Evolutionary conservation across 2,329 filamentous ascomycete genomes (phyloP).

Genomic region (Colletotrichum cuscutae): DNA sequence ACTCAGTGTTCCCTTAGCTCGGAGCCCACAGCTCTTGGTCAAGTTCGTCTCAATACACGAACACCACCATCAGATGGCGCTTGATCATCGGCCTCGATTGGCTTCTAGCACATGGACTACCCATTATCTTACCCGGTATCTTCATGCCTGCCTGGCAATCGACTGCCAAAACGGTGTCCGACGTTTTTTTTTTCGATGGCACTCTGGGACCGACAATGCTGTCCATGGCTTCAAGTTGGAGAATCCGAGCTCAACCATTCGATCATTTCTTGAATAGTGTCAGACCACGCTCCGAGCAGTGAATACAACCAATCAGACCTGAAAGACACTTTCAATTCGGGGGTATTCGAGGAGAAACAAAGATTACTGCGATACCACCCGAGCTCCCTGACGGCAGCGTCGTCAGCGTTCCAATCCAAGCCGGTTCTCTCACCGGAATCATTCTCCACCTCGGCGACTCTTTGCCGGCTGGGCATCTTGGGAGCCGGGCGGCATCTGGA

Average conservation of each 20-base stretch:
- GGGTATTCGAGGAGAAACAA: not conserved
- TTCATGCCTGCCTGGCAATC: not conserved
- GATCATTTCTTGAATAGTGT: no score
- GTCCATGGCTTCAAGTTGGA: not conserved
- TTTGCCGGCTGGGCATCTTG: conserved; percentile 29
- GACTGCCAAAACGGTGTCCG: not conserved
- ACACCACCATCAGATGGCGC: not conserved
- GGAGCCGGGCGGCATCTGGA: conserved; percentile 1
- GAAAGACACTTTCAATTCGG: not conserved
- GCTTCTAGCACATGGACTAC: not conserved
- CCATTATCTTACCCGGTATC: no score
- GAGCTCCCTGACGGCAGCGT: conserved; percentile 1
- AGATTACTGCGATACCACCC: not conserved
- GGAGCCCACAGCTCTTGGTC: not conserved
- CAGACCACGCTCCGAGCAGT: not conserved
- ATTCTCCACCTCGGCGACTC: conserved; percentile 20
- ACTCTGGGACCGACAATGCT: not conserved
- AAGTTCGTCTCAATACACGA: not conserved
- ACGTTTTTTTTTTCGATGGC: not conserved
- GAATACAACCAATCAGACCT: not conserved
- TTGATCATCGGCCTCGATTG: not conserved
- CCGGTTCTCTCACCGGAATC: not conserved
- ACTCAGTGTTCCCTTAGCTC: not conserved
- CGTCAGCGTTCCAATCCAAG: conserved; percentile 6
- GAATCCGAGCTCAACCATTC: not conserved